These are phyloP conservation scores for Hevea brasiliensis DNA, from an alignment of 345 rosid genomes.

Conservation along the genomic window DNA sequence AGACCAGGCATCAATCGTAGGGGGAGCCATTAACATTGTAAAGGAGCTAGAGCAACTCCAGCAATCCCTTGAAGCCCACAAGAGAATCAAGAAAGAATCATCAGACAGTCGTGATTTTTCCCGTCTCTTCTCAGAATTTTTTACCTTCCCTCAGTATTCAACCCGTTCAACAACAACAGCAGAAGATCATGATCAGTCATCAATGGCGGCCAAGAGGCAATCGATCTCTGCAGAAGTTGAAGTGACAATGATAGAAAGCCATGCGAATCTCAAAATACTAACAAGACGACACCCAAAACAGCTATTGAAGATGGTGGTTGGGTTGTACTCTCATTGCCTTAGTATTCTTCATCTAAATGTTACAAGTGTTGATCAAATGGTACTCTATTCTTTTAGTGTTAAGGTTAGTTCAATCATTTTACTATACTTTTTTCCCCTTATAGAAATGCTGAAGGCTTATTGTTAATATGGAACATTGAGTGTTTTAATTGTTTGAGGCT, in stretches of 20 bases:
- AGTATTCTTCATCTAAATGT: conserved; percentile 55
- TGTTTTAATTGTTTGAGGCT: background rate
- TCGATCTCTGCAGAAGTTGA: conserved; percentile 53
- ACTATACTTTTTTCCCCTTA: background rate
- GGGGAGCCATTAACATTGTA: conserved; percentile 67
- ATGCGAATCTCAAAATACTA: conserved; percentile 59
- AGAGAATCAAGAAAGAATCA: conserved; percentile 21
- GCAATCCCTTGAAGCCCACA: conserved; percentile 48
- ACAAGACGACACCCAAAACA: conserved; percentile 48
- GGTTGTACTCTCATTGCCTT: conserved; percentile 47
- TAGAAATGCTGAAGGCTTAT: background rate
- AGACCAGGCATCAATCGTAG: conserved; percentile 79
- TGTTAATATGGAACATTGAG: background rate
- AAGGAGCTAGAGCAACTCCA: conserved; percentile 70
- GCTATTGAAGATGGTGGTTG: conserved; percentile 51
- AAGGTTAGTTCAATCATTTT: conserved; percentile 37
- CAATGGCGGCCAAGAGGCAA: conserved; percentile 12
- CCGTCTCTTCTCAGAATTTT: conserved; percentile 47
- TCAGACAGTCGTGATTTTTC: conserved; percentile 6
- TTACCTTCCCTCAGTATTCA: conserved; percentile 58
- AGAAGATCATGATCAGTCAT: conserved; percentile 1
- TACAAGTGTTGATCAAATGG: conserved; percentile 44
- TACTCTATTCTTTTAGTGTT: conserved; percentile 54
- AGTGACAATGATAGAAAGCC: conserved; percentile 57
- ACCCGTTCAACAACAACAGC: background rate